Conservation (phyloP, 2,329 filamentous ascomycete genomes). For the Leptoxyphium fumago region DNA sequence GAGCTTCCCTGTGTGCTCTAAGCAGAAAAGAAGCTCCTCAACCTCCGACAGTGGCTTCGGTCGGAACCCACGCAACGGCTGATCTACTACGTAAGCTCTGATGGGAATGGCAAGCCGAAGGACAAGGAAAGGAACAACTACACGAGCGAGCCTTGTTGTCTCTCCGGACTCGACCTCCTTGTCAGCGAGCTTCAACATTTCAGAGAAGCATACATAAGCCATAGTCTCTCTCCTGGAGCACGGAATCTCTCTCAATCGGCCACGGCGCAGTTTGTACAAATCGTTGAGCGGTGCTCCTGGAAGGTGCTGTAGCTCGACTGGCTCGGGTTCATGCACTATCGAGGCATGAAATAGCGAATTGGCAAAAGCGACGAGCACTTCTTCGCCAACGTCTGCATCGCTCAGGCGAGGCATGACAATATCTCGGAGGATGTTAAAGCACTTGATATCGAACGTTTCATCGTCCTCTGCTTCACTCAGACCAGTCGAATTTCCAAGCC, state of each 20-base stretch:
- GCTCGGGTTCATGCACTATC: conserved; percentile 59
- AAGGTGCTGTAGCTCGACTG: conserved; percentile 41
- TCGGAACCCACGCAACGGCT: conserved; percentile 76
- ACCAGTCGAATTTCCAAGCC: conserved; percentile 13
- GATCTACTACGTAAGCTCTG: conserved; percentile 78
- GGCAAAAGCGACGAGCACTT: conserved; percentile 53
- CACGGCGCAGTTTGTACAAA: conserved; percentile 51
- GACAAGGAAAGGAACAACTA: conserved; percentile 67
- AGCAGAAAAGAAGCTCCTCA: conserved; percentile 59
- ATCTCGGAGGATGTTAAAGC: conserved; percentile 53
- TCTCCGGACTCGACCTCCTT: conserved; percentile 18
- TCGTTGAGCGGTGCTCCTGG: conserved; percentile 40
- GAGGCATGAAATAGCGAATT: conserved; percentile 68
- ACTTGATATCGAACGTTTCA: conserved; percentile 65
- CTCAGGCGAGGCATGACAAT: conserved; percentile 65
- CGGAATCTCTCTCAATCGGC: conserved; percentile 54
- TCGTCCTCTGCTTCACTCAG: conserved; percentile 42
- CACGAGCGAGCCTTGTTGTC: conserved; percentile 52
- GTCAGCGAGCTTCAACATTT: conserved; percentile 39
- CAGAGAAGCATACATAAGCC: conserved; percentile 65
- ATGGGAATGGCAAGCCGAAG: conserved; percentile 66
- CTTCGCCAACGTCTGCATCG: conserved; percentile 47
- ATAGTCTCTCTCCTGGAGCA: conserved; percentile 55
- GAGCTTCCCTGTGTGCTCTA: conserved; percentile 52
- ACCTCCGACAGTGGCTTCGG: conserved; percentile 73